Evolutionary conservation across 768 basidiomycete genomes (phyloP).

Genomic region (Podaxis pistillaris): DNA sequence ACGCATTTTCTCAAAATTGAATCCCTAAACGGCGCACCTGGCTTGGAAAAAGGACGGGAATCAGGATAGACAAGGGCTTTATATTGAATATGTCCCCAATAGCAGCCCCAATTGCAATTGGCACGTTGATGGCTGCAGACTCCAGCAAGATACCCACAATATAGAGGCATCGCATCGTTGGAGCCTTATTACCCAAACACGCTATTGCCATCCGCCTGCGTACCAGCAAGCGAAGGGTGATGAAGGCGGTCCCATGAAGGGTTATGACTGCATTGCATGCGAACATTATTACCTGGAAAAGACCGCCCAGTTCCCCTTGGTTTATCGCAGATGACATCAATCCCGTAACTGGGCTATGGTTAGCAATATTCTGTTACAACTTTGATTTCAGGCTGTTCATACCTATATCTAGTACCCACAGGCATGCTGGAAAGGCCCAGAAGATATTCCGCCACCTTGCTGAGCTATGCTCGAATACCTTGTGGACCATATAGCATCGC

Average conservation of each 20-base stretch:
- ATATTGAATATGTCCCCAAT: not conserved
- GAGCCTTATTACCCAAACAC: not conserved
- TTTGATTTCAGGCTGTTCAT: not conserved
- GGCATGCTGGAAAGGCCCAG: not conserved
- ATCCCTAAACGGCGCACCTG: not conserved
- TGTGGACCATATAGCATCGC: conserved; percentile 6
- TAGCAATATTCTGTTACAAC: not conserved
- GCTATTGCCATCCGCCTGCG: not conserved
- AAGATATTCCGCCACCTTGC: not conserved
- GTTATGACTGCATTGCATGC: not conserved
- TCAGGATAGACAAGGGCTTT: not conserved
- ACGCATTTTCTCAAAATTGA: too few species aligned
- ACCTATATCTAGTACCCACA: not conserved
- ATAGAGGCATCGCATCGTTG: not conserved
- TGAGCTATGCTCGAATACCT: not conserved
- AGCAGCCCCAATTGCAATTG: not conserved
- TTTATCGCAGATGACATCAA: not conserved
- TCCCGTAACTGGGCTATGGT: not conserved
- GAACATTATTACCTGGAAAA: not conserved
- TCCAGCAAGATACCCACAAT: not conserved
- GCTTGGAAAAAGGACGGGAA: not conserved
- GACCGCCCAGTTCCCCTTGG: too few species aligned
- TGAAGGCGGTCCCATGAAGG: not conserved
- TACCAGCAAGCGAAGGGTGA: not conserved
- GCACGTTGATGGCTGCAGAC: not conserved